Conservation (phyloP, 345 rosid genomes). For the Populus ilicifolia region DNA sequence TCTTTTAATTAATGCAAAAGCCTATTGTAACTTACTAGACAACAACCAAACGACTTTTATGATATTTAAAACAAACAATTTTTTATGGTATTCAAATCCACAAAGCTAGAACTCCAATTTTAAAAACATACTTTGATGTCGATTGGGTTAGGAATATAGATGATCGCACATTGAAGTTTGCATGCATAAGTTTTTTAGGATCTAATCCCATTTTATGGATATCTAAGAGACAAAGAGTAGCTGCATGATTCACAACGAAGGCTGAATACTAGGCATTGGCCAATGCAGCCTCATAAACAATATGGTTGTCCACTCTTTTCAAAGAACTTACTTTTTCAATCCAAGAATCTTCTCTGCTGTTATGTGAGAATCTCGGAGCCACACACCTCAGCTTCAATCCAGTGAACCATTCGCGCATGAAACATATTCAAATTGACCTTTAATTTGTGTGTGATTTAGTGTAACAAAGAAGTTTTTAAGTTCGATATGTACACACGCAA, state of each 20-base stretch:
- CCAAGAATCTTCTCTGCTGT: rapidly evolving
- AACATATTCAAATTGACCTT: background rate
- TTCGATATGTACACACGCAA: background rate
- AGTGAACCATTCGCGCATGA: too few relatives aligned
- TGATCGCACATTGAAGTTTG: rapidly evolving
- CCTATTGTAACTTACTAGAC: too few relatives aligned
- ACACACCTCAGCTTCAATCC: background rate
- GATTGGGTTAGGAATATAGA: background rate
- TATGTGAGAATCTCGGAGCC: background rate
- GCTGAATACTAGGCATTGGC: rapidly evolving
- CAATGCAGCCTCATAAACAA: background rate
- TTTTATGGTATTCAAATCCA: too few relatives aligned
- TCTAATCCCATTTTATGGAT: rapidly evolving
- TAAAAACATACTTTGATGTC: background rate
- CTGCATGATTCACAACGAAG: too few relatives aligned
- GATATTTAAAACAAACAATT: too few relatives aligned
- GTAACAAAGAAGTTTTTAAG: rapidly evolving
- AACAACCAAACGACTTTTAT: rapidly evolving
- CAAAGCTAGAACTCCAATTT: rapidly evolving
- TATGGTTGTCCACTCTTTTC: background rate
- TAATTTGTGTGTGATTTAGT: background rate
- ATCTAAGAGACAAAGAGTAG: background rate
- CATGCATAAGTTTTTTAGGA: rapidly evolving
- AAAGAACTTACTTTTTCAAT: background rate
- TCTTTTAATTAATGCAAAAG: too few relatives aligned